Percentiles rank a stretch among this genome's conserved stretches.
Conservation (phyloP, 441 rosid genomes). For the Populus hybrid region DNA sequence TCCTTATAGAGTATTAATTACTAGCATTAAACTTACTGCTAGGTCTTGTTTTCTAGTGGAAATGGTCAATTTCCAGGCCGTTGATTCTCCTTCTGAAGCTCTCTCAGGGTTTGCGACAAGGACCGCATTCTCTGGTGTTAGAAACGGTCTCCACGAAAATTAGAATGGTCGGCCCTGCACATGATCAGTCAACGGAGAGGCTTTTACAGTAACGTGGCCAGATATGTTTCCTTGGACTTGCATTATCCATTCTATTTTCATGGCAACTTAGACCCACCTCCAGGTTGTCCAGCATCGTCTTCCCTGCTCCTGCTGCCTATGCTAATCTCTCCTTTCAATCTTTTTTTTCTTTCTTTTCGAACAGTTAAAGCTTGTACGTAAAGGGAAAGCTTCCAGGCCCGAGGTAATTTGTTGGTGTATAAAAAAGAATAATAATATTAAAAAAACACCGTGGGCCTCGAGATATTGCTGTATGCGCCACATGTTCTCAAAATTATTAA, state of each 20-base stretch:
- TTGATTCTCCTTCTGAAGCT: background rate
- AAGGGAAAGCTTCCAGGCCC: background rate
- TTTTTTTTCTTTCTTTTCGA: background rate
- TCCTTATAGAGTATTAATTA: background rate
- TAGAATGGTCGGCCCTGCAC: constrained; percentile 9
- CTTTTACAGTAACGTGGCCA: constrained; percentile 18
- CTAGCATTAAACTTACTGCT: background rate
- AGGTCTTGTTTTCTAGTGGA: background rate
- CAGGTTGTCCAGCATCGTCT: background rate
- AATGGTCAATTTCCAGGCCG: background rate
- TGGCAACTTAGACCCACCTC: background rate
- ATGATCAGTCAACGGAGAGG: constrained; percentile 13
- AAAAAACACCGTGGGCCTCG: background rate
- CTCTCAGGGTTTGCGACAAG: background rate
- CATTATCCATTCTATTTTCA: constrained; percentile 4
- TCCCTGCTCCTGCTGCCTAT: background rate
- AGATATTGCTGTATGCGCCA: background rate
- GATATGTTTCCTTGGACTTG: constrained; percentile 17
- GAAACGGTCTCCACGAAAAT: background rate
- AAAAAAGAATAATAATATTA: background rate
- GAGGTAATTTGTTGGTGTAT: background rate
- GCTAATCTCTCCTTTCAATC: background rate
- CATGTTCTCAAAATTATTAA: background rate
- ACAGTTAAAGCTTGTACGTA: background rate
- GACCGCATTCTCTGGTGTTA: background rate